Evolutionary conservation across 2,329 filamentous ascomycete genomes (phyloP), one percentile per base, ranked within the genome.

Genomic region (Curvularia sp.): DNA sequence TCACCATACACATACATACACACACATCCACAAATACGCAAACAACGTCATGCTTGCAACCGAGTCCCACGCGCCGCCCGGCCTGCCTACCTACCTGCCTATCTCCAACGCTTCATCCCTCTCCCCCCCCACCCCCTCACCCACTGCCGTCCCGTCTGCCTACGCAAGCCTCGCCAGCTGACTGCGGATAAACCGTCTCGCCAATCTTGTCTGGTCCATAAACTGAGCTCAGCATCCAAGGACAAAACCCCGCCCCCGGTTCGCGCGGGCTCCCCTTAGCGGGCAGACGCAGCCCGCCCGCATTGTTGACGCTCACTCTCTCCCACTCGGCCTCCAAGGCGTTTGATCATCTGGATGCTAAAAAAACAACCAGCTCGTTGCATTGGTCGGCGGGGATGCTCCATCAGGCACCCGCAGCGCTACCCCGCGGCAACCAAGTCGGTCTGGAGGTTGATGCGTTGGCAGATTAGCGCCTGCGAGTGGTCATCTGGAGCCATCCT

Each of bases 381-480:
- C 55, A 50, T 53, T 55, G 57, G 57, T 62, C 61, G 66, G 50
- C 63, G 57, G 63, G 57, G 59, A 66, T 65, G 60, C 67, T 65
- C 68, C 63, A 66, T 69, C 71, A 74, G 71, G 73, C 74, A 74
- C 72, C 75, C 65, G 69, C 68, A 66, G 67, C 66, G 57, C 64
- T 69, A 70, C 69, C 64, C 67, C 69, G 69, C 68, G 67, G 69
- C 68, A 67, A 65, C 65, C 61, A 60, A 58, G 63, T 69, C 69
- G 72, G 72, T 74, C 65, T 74, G 70, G 64, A 66, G 67, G 64
- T 67, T 60, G 72, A 75, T 77, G 74, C 74, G 74, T 61, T 77
- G 75, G 72, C 74, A 75, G 31, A 41, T 71, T 75, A 74, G 73
- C 72, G 72, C 68, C 61, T 73, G 70, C 73, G 68, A 56, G 55